phyloP scores from a whole-genome alignment of 768 basidiomycete genomes.

The Phallus indusiatus region DNA sequence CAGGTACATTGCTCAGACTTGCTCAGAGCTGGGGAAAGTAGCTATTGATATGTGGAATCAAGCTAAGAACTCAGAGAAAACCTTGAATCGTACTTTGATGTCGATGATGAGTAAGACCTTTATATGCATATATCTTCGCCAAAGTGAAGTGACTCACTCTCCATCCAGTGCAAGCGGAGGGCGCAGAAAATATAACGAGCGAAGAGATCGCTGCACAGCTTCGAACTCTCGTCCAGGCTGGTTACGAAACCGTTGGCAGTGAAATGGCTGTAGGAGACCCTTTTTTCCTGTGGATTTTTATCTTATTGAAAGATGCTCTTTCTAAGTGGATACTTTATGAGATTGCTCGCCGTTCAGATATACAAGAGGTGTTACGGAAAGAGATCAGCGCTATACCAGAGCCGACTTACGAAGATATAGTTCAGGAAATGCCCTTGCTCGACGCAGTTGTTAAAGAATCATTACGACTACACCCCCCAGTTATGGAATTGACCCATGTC shows the following conservation, averaged over 20 bases:
- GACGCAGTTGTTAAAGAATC: conserved; percentile 56
- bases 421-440: conserved; percentile 40
- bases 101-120: conserved; percentile 40
- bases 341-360: conserved; percentile 38
- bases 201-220: conserved; percentile 11
- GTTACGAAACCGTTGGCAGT: conserved; percentile 28
- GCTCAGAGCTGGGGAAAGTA: conserved; percentile 24
- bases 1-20: conserved; percentile 49
- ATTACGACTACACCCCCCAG: conserved; percentile 50
- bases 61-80: conserved; percentile 36
- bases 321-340: conserved; percentile 58
- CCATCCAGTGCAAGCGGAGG: conserved; percentile 8
- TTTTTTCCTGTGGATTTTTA: not conserved
- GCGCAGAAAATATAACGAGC: conserved; percentile 4
- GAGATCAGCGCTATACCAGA: conserved; percentile 36
- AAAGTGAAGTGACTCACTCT: not conserved
- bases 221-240: conserved; percentile 5
- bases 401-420: conserved; percentile 43
- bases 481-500: conserved; percentile 59
- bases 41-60: conserved; percentile 46
- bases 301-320: conserved; percentile 2
- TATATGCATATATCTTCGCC: not conserved
- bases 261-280: conserved; percentile 16
- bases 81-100: conserved; percentile 40
- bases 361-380: conserved; percentile 49